These are phyloP conservation scores for Leucogyrophana mollusca DNA, from an alignment of 768 basidiomycete species.

Conservation along the genomic window DNA sequence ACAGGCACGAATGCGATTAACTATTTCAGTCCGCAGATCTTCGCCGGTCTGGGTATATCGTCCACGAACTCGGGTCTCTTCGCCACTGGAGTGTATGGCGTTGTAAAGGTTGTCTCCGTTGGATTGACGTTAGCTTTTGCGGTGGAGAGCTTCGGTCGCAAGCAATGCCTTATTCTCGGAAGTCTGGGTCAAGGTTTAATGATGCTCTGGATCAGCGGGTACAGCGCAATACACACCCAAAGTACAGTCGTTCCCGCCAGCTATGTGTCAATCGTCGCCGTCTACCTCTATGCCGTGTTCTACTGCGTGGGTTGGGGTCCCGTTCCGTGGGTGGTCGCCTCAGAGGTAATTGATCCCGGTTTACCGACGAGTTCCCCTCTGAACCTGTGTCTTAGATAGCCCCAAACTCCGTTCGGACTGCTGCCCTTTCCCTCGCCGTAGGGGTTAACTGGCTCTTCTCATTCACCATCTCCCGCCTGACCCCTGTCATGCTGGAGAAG, in stretches of 20 bases:
- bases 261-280: constrained; percentile 43
- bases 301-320: constrained; percentile 45
- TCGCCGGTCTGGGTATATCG: constrained; percentile 45
- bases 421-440: constrained; percentile 35
- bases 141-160: constrained; percentile 49
- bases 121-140: constrained; percentile 39
- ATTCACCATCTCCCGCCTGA: constrained; percentile 44
- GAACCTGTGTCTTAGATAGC: constrained; percentile 37
- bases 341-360: constrained; percentile 17
- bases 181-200: constrained; percentile 46
- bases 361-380: not conserved
- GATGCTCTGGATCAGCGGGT: constrained; percentile 50
- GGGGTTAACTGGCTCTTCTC: constrained; percentile 47
- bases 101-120: constrained; percentile 43
- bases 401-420: constrained; percentile 43
- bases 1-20: constrained; percentile 56
- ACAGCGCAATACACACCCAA: constrained; percentile 33
- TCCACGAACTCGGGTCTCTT: constrained; percentile 43
- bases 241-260: constrained; percentile 33
- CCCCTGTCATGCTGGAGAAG: constrained; percentile 36
- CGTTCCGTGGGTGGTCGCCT: constrained; percentile 30
- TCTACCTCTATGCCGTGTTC: constrained; percentile 48
- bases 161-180: constrained; percentile 47
- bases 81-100: constrained; percentile 45
- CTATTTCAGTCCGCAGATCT: constrained; percentile 54